Conservation (phyloP, 2,329 filamentous ascomycete species). For the Ceratocystis smalleyi region DNA sequence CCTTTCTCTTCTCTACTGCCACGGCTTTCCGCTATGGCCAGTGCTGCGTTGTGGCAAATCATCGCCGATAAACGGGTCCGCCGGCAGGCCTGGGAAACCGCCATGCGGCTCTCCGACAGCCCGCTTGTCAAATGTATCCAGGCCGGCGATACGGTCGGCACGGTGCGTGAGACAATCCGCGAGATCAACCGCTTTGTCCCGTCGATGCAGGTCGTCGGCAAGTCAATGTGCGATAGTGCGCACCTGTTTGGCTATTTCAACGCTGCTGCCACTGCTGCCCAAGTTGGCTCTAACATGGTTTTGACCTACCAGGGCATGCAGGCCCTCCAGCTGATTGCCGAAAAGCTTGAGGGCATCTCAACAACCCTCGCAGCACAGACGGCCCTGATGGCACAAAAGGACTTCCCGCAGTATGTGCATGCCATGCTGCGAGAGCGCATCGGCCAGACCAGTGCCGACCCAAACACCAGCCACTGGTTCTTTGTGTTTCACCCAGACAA, state of each 20-base stretch:
- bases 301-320: conserved; percentile 26
- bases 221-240: conserved; percentile 24
- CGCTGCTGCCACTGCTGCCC: conserved; percentile 22
- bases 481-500: conserved; percentile 30
- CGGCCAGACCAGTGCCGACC: conserved; percentile 23
- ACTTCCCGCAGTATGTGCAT: conserved; percentile 26
- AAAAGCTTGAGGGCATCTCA: conserved; percentile 24
- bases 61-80: conserved; percentile 16
- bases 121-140: conserved; percentile 16
- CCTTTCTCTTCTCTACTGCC: not conserved
- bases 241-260: conserved; percentile 24
- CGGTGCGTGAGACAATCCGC: conserved; percentile 14
- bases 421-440: conserved; percentile 26
- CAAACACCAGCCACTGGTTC: conserved; percentile 25
- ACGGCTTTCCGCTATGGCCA: conserved; percentile 16
- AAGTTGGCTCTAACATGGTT: conserved; percentile 25
- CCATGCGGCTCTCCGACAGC: conserved; percentile 14
- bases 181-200: conserved; percentile 21
- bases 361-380: conserved; percentile 25
- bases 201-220: conserved; percentile 25
- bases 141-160: conserved; percentile 15
- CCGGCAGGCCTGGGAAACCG: conserved; percentile 16
- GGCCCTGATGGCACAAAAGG: conserved; percentile 25
- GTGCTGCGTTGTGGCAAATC: conserved; percentile 16
- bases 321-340: conserved; percentile 25